Evolutionary conservation across 2,329 filamentous ascomycete species (phyloP), one percentile per base, ranked within the genome.

Genomic region (Fusarium lyarnte): DNA sequence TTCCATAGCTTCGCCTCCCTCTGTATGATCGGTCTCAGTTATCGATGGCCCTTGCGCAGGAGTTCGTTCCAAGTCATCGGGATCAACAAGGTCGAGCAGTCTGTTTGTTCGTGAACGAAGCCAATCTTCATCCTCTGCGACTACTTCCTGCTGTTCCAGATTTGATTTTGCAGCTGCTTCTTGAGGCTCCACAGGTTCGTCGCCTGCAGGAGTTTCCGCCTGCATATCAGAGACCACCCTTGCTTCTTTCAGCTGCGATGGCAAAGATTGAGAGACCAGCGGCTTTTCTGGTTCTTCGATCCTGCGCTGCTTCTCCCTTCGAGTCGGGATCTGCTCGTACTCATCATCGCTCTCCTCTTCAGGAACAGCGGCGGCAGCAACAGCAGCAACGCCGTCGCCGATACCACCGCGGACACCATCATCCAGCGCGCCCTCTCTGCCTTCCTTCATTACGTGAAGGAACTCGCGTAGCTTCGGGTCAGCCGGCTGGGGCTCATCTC

Each of bases 381-480:
- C 69, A 52, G 68, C 68, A 52, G 74, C 46, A 38, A 72, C 47
- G 17, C 64, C 70, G 52, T 74, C 70, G 25, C 66, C 74, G 35
- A 73, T 49, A 29, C 75, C 69, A 47, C 73, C 66, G 52, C 68
- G 72, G 64, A 76, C 70, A 51, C 79, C 80, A 74, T 79, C 78
- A 31, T 79, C 80, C 43, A 82, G 69, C 11, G 78, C 77, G 39
- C 77, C 79, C 74, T 81, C 79, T 53, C 79, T 80, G 35, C 79
- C 78, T 23, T 89, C 84, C 77, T 93, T 89, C 91, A 97, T 97
- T 54, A 95, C 90, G 68, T 93, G 90, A 57, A 98, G 85, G 80
- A 93, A 98, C 83, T 98, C 95, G 78, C 92, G 90, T 69, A 98
- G 85, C 83, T 96, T 97, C 9, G 92, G 90, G 77, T 97, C 93